Evolutionary conservation across 75 land plant genomes (phyloP), one percentile per base, ranked within the genome.

Genomic region (Pinus tabuliformis): DNA sequence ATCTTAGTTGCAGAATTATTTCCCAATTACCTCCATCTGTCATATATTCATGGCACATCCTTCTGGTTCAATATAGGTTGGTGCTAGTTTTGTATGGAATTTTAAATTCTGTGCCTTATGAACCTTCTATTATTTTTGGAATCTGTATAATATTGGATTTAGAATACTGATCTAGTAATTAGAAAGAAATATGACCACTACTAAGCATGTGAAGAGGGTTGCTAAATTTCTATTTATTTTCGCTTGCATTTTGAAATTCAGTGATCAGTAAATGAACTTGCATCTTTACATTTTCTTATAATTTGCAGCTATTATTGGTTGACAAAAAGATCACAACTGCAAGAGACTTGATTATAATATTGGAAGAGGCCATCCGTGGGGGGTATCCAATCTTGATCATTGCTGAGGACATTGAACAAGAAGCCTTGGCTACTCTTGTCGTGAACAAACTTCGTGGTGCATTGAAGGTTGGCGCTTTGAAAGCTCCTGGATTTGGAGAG

Each of bases 401-500:
- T 76, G 98, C 98, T 1, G 98, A 95, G 78, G 98, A 93, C 45
- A 89, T 95, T 68, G 95, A 91, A 80, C 86, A 86, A 77, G 93
- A 85, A 80, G 97, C 94, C 24, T 73, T 96, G 17, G 89, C 99
- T 73, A 91, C 90, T 1, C 57, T 96, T 4, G 89, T 91, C 15
- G 88, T 88, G 62, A 96, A 96, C 84, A 93, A 91, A 63, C 80
- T 96, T 15, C 81, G 81, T 30, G 97, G 99, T 11, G 52, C 64
- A 57, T 59, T 96, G 76, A 93, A 90, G 70, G 88, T 86, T 42
- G 99, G 87, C 57, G 99, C 97, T 33, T 76, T 96, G 12, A 96
- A 91, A 81, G 99, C 99, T 24, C 99, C 95, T 79, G 86, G 94
- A 11, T 93, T 93, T 79, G 95, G 97, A 92, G 98, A 95, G 65